phyloP scores from a whole-genome alignment of 495 filamentous ascomycete genomes.

The Cercophora sp. region DNA sequence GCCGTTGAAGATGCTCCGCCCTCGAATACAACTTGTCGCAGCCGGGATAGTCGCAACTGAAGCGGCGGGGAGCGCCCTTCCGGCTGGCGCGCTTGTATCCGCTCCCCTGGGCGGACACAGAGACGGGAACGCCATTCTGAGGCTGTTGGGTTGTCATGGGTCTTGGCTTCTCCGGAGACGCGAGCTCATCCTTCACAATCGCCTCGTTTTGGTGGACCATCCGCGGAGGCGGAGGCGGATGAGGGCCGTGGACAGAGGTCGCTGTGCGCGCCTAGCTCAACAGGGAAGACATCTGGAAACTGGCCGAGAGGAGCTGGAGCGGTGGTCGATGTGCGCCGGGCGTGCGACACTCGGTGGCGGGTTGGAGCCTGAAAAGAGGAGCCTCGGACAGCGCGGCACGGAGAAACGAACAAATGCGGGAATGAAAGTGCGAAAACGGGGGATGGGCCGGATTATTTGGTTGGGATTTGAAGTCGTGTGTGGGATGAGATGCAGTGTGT shows the following conservation, averaged over 20 bases:
- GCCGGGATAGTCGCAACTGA: slow-evolving; percentile 75
- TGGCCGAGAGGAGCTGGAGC: too few relatives aligned
- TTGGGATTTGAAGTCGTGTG: too few relatives aligned
- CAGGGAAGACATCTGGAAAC: slow-evolving; percentile 6
- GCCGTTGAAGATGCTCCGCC: slow-evolving; percentile 80
- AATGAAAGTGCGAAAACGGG: not conserved
- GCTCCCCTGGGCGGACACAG: slow-evolving; percentile 1
- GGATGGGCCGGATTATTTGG: not conserved
- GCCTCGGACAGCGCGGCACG: slow-evolving; percentile 3
- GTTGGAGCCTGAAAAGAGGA: too few relatives aligned
- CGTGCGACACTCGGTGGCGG: too few relatives aligned
- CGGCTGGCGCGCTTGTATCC: slow-evolving; percentile 48
- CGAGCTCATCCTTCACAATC: slow-evolving; percentile 4
- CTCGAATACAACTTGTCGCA: slow-evolving; percentile 95
- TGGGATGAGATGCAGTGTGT: too few relatives aligned
- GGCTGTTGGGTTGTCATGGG: slow-evolving; percentile 14
- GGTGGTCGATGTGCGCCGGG: too few relatives aligned
- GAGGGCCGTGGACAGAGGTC: slow-evolving; percentile 4
- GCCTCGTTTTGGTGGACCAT: not conserved
- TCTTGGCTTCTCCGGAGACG: not conserved
- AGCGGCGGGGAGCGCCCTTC: slow-evolving; percentile 51
- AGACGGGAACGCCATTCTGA: slow-evolving; percentile 2
- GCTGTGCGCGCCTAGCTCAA: slow-evolving; percentile 8
- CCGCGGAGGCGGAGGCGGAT: too few relatives aligned
- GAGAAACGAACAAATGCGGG: not conserved